These are phyloP conservation scores for Septoria petroselini DNA, from an alignment of 2,329 filamentous ascomycete genomes.

Conservation along the genomic window DNA sequence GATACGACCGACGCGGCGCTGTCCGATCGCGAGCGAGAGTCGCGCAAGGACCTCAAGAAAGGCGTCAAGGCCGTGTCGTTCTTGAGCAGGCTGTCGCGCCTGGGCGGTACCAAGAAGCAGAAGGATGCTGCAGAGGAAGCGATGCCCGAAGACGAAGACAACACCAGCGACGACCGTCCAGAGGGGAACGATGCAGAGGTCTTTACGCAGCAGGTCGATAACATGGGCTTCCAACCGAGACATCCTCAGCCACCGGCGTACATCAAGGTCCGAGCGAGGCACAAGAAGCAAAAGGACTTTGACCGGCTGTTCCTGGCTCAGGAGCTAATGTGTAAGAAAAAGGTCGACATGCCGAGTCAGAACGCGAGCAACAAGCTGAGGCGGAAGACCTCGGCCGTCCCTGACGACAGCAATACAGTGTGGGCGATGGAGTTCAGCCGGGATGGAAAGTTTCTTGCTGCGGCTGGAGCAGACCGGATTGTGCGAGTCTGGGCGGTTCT, in stretches of 20 bases:
- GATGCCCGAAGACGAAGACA: constrained; percentile 43
- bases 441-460: constrained; percentile 85
- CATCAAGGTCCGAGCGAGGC: constrained; percentile 76
- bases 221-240: constrained; percentile 73
- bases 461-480: constrained; percentile 83
- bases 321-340: constrained; percentile 55
- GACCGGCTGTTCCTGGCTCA: constrained; percentile 88
- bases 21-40: constrained; percentile 17
- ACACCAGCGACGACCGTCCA: constrained; percentile 67
- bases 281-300: constrained; percentile 80
- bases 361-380: constrained; percentile 32
- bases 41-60: constrained; percentile 58
- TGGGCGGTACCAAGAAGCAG: constrained; percentile 71
- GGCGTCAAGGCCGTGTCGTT: constrained; percentile 83
- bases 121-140: constrained; percentile 42
- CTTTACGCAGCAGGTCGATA: constrained; percentile 72
- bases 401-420: constrained; percentile 55
- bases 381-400: constrained; percentile 45
- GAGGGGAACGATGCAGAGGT: constrained; percentile 81
- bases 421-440: constrained; percentile 93
- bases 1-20: constrained; percentile 26
- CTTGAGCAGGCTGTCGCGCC: constrained; percentile 69
- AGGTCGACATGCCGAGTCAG: constrained; percentile 20
- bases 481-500: constrained; percentile 89
- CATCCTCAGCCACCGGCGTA: constrained; percentile 88